phyloP scores from a whole-genome alignment of 805 yeast genomes.

The Ogataea philodendri region DNA sequence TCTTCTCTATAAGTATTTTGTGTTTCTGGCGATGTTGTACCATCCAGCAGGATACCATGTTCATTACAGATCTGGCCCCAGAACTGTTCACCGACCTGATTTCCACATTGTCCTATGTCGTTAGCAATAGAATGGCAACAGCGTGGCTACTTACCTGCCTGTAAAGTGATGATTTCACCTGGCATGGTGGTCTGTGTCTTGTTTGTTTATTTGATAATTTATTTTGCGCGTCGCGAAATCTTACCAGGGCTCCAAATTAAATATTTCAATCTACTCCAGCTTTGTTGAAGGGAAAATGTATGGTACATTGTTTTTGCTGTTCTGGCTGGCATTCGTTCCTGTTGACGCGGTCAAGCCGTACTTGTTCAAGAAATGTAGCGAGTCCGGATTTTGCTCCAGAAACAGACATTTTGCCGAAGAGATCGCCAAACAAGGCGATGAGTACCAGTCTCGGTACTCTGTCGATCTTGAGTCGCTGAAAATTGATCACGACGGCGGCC shows the following conservation, averaged over 20 bases:
- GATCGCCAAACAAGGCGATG: conserved; percentile 26
- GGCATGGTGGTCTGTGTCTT: conserved; percentile 32
- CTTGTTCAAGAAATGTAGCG: conserved; percentile 72
- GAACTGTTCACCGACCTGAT: conserved; percentile 88
- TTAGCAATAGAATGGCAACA: background rate
- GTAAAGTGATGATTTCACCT: conserved; percentile 69
- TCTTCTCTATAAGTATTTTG: conserved; percentile 50
- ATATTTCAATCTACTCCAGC: background rate
- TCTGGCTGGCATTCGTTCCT: conserved; percentile 11
- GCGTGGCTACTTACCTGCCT: conserved; percentile 43
- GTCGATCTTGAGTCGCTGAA: conserved; percentile 38
- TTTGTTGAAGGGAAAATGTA: conserved; percentile 4
- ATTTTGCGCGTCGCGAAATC: conserved; percentile 14
- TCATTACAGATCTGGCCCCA: conserved; percentile 88
- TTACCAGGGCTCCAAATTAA: conserved; percentile 11
- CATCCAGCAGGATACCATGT: conserved; percentile 77
- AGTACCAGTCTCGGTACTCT: conserved; percentile 39
- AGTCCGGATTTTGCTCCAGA: conserved; percentile 81
- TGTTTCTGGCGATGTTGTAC: conserved; percentile 44
- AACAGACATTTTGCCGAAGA: conserved; percentile 64
- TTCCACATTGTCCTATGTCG: conserved; percentile 84
- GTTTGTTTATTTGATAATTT: conserved; percentile 4
- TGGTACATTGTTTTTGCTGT: conserved; percentile 7
- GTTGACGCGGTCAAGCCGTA: conserved; percentile 54
- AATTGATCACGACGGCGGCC: conserved; percentile 30